phyloP scores from a whole-genome alignment of 768 basidiomycete genomes.

The Amanita jacksonii region DNA sequence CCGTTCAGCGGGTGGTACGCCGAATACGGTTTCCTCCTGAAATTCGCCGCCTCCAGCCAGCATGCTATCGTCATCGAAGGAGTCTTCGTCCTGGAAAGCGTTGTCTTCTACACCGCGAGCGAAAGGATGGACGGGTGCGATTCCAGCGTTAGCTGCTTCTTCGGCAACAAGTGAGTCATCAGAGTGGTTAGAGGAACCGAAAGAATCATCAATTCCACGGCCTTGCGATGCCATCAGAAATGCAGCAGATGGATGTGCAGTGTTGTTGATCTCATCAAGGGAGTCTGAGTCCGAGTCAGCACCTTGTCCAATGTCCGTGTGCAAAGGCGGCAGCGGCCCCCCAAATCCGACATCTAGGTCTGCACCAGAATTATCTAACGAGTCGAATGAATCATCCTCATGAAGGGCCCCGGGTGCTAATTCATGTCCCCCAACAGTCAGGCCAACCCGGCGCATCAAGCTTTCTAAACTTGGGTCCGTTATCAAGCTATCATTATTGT shows the following conservation, averaged over 20 bases:
- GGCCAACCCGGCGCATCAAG: slow-evolving; percentile 56
- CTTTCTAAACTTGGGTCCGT: slow-evolving; percentile 56
- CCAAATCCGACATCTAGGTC: slow-evolving; percentile 1
- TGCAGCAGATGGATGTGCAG: slow-evolving; percentile 59
- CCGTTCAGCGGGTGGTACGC: slow-evolving; percentile 47
- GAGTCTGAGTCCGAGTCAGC: slow-evolving; percentile 42
- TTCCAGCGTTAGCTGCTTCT: slow-evolving; percentile 25
- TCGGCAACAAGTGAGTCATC: slow-evolving; percentile 46
- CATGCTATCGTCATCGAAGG: slow-evolving; percentile 36
- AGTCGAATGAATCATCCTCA: slow-evolving; percentile 8
- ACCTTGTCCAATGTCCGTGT: slow-evolving; percentile 1
- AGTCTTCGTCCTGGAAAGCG: slow-evolving; percentile 46
- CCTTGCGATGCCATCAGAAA: slow-evolving; percentile 54
- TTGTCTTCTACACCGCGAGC: slow-evolving; percentile 31
- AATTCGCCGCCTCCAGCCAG: slow-evolving; percentile 21
- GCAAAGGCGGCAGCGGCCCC: background rate
- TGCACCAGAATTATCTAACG: background rate
- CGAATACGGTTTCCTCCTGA: slow-evolving; percentile 65
- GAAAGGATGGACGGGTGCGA: slow-evolving; percentile 52
- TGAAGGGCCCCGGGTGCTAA: slow-evolving; percentile 2
- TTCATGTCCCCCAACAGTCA: slow-evolving; percentile 21
- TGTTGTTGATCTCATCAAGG: slow-evolving; percentile 45
- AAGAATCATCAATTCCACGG: slow-evolving; percentile 35
- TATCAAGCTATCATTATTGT: slow-evolving; percentile 36
- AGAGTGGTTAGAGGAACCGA: slow-evolving; percentile 46